These are phyloP conservation scores for Tetrahymena malaccensis DNA, from an alignment of 73 alveolate species.

Conservation along the genomic window DNA sequence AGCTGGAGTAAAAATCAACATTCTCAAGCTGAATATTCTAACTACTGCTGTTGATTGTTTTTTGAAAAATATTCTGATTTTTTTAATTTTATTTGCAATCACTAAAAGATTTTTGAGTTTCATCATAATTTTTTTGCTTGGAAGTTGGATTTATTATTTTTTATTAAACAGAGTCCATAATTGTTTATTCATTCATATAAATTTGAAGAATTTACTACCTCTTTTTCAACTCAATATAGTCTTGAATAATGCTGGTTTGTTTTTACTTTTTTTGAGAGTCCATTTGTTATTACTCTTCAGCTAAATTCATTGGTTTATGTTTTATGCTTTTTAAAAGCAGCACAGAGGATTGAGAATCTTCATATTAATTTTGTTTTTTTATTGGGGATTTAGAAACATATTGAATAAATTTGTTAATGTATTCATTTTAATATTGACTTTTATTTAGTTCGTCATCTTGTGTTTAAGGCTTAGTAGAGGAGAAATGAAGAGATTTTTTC, in stretches of 20 bases:
- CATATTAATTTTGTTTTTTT: background rate
- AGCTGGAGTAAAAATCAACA: background rate
- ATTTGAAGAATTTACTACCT: background rate
- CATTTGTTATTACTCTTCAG: background rate
- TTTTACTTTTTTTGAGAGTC: background rate
- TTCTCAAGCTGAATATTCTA: background rate
- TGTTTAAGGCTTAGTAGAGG: background rate
- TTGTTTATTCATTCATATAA: background rate
- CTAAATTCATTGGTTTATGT: background rate
- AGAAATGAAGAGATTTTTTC: background rate
- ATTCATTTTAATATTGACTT: background rate
- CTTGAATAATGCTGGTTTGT: background rate
- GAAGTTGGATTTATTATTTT: background rate
- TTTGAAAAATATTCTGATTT: background rate
- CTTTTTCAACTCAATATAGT: background rate
- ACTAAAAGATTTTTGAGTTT: background rate
- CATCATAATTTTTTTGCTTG: background rate
- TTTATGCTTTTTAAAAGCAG: background rate
- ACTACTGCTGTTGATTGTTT: background rate
- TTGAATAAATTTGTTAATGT: background rate
- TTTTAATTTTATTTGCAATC: background rate
- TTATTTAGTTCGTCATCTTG: background rate
- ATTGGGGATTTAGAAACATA: background rate
- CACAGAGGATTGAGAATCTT: background rate
- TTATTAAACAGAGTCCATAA: background rate